Base-by-base conservation (phyloP, 2,329 filamentous ascomycete genomes). In the Diaporthe citrichinensis region DNA sequence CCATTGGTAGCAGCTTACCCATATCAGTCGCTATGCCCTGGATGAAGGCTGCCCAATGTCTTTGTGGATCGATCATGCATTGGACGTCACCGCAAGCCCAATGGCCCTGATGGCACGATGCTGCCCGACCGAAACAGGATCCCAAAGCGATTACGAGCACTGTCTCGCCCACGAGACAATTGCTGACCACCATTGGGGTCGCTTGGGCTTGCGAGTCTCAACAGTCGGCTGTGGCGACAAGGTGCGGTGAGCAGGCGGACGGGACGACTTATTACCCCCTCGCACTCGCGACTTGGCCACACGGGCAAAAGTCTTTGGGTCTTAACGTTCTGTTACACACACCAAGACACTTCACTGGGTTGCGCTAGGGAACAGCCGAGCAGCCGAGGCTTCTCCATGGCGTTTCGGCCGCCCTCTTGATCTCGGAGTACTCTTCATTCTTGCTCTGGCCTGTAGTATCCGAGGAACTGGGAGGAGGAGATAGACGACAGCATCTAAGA, bases 101-200 rank as follows among this genome's bases (percentile, higher is more conserved):
- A 53, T 36, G 59, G 8, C 25, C 25, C 51, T 58, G 41, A 51
- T 41, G 58, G 25, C 20, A 62, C 15, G 59, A 74, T 57, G 73
- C 46, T 72, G 67, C 61, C 53, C 72, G 57, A 71, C 72, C 59
- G 41, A 68, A 57, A 74, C 72, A 74, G 51, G 41, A 57, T 74
- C n/a, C 8, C 58, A 61, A 25, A 51, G 57, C 28, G 71, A 44
- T 61, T 67, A 74, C 74, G n/a, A 51, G 49, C 49, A 39, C n/a
- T 74, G 75, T 76, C 72, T 76, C 67, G 75, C 46, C 3, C 17
- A 23, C 65, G 51, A 67, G 51, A 76, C 72, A 76, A 69, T n/a
- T 36, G 58, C 72, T 67, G 62, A 46, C 36, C 25, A 46, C 49
- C 8, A 36, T 55, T 41, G 62, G 62, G 28, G 34, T 71, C 31